Evolutionary conservation across 768 basidiomycete genomes (phyloP), one percentile per base, ranked within the genome.

Genomic region (Podaxis sp.): DNA sequence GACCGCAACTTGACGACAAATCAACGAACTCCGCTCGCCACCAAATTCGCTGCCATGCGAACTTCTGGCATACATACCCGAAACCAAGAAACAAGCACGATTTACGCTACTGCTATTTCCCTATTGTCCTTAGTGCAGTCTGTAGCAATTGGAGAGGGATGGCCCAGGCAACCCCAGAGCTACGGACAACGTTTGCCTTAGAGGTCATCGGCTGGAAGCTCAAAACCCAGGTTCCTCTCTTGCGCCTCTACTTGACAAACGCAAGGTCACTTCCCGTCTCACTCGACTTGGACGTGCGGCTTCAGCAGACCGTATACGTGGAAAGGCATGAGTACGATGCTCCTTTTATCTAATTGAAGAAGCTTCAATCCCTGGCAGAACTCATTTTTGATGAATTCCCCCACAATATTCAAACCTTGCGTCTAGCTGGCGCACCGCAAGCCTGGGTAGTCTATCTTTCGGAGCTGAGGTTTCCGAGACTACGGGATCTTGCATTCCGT

Each of bases 171-270:
- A 50, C 58, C 2, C 46, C 58, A 24, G 48, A 50, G 26, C 44
- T 51, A 2, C 38, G 48, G 58, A 50, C n/a, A n/a, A 51, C 48
- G 30, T 37, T 54, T 22, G 15, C 53, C 36, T n/a, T 54, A 4
- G 33, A 54, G n/a, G 30, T 54, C 26, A 17, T 37, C 20, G 30
- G 10, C 17, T 37, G 28, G n/a, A 50, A 37, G 33, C 46, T 50
- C n/a, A 22, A 58, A 17, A 24, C 58, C 48, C 58, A 58, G 24
- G 26, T 58, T 7, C 30, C 58, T 37, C 58, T 58, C 48, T 33
- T 58, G 11, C 58, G 58, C 6, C 48, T 50, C 20, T 58, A 51
- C 37, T 22, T 55, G 36, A 40, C 11, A 11, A 40, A 55, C 12
- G n/a, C 53, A 38, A n/a, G 36, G 8, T 5, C 37, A 7, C 53